These are phyloP conservation scores for Centaurea solstitialis DNA, from an alignment of 129 eudicot species.

Conservation along the genomic window DNA sequence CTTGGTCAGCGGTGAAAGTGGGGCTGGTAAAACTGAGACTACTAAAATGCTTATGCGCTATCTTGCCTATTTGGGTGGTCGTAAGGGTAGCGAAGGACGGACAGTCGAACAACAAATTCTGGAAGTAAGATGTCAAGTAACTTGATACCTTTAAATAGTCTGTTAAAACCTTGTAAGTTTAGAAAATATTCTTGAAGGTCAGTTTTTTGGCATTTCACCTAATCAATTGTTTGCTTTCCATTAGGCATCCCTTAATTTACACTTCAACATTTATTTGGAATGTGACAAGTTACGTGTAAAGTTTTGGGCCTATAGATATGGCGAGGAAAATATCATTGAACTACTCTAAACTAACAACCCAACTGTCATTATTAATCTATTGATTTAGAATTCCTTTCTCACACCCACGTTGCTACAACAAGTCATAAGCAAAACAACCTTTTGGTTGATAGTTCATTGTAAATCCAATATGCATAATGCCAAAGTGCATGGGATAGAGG, in stretches of 20 bases:
- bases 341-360: neutral
- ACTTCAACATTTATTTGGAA: neutral
- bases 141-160: slow-evolving; percentile 9
- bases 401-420: neutral
- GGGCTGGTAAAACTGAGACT: slow-evolving; percentile 98
- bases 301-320: neutral
- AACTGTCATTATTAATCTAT: neutral
- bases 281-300: slow-evolving; percentile 1
- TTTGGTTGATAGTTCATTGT: neutral
- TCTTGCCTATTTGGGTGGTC: slow-evolving; percentile 97
- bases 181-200: slow-evolving; percentile 19
- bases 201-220: neutral
- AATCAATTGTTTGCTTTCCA: neutral
- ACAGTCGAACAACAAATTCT: slow-evolving; percentile 97
- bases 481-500: neutral
- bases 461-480: neutral
- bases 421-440: neutral
- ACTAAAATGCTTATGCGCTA: slow-evolving; percentile 99
- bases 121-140: slow-evolving; percentile 58
- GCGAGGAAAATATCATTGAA: neutral
- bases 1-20: slow-evolving; percentile 98
- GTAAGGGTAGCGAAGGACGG: slow-evolving; percentile 80
- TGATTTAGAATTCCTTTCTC: neutral
- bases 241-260: neutral
- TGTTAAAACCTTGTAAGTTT: slow-evolving; percentile 5